Base-by-base conservation (phyloP, 2,329 filamentous ascomycete genomes). In the Pseudogymnoascus sp. region DNA sequence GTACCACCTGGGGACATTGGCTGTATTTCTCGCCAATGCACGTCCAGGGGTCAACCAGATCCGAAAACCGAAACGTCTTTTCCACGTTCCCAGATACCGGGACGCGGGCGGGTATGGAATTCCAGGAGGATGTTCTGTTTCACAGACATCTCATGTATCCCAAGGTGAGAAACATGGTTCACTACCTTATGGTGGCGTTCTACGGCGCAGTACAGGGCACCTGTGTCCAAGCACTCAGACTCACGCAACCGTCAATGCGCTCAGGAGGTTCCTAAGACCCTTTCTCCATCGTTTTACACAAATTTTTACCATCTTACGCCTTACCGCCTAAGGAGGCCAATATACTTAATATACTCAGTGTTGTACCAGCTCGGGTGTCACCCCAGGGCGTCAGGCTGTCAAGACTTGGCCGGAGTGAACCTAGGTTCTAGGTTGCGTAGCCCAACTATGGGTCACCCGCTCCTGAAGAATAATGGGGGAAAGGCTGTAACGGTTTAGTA, bases 291-390 rank as follows among this genome's bases (percentile, higher is more conserved):
- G n/a, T 35, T 53, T 56, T 56, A 16, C 50, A 33, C 29, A 14
- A 19, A 35, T 56, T 56, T n/a, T 33, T 33, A 2, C 47, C 16
- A 33, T 35, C 29, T 35, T 56, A 21, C 50, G 50, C 50, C 13
- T 56, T 56, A 35, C 50, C 50, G 29, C 50, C 50, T 21, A 21
- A 33, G n/a, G 16, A 56, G 14, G 50, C 29, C 29, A 56, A 56
- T 33, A 56, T 56, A 56, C 50, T 35, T n/a, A 56, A 56, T 33
- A 56, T 56, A 56, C 50, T 35, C 33, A 14, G 50, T 33, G 50
- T 56, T 56, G 50, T 56, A 56, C 50, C 50, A 21, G n/a, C 50
- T 29, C 6, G 50, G 29, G 16, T 56, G 11, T 21, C 29, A 56
- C n/a, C 50, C 29, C 11, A 10, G 3, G 31, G 11, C 3, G 31